phyloP scores from a whole-genome alignment of 345 rosid species.

The Toxicodendron radicans region DNA sequence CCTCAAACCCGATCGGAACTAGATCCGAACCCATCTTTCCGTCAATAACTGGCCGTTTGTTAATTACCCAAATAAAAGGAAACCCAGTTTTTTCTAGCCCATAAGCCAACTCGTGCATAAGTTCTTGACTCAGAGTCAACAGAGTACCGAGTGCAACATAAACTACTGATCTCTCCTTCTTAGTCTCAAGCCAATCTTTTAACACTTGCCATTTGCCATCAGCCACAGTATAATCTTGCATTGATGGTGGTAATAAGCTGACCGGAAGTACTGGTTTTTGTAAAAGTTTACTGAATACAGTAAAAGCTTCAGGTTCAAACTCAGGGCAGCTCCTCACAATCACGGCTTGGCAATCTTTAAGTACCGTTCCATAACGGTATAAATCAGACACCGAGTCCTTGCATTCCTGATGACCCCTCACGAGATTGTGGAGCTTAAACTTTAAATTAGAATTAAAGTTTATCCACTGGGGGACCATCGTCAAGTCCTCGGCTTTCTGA shows the following conservation, averaged over 20 bases:
- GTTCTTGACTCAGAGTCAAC: constrained; percentile 16
- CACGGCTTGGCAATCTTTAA: constrained; percentile 10
- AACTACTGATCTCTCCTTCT: constrained; percentile 3
- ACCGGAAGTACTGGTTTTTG: constrained; percentile 6
- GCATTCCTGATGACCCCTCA: not conserved
- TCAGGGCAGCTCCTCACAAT: constrained; percentile 20
- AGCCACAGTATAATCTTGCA: not conserved
- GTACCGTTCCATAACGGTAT: not conserved
- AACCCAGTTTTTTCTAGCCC: constrained; percentile 26
- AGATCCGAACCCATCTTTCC: not conserved
- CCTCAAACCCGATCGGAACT: constrained; percentile 15
- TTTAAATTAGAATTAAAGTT: constrained; percentile 20
- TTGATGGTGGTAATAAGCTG: not conserved
- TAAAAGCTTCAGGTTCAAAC: constrained; percentile 22
- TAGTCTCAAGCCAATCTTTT: not conserved
- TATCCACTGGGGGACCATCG: constrained; percentile 34
- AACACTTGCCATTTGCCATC: not conserved
- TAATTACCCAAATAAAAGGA: constrained; percentile 30
- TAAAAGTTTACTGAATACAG: constrained; percentile 9
- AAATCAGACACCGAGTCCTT: not conserved
- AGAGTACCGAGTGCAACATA: constrained; percentile 26
- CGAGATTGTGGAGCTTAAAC: constrained; percentile 20
- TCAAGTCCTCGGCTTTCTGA: constrained; percentile 28
- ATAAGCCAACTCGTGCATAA: constrained; percentile 22
- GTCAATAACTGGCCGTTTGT: not conserved